Percentiles rank a stretch among this genome's conserved stretches.
These are phyloP conservation scores for Penicillium diatomitis DNA, from an alignment of 495 filamentous ascomycete species.

Conservation along the genomic window DNA sequence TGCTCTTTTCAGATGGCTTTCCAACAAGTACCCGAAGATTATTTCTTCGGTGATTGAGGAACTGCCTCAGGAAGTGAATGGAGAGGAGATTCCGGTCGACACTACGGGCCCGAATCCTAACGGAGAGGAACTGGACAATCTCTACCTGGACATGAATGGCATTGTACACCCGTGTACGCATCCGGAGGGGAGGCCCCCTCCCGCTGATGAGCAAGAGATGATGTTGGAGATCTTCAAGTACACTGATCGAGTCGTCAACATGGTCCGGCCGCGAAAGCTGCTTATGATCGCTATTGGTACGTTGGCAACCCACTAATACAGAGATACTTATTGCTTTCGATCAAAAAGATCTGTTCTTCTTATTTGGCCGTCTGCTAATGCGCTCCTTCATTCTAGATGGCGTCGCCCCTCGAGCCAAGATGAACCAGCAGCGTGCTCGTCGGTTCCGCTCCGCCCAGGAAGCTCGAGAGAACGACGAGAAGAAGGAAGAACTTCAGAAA, in stretches of 20 bases:
- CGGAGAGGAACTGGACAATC: constrained; percentile 94
- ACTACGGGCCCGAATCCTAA: constrained; percentile 83
- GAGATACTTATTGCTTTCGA: no score
- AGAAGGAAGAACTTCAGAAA: constrained; percentile 77
- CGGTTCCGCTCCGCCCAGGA: constrained; percentile 91
- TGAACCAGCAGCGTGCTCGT: constrained; percentile 93
- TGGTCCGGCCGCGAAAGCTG: constrained; percentile 91
- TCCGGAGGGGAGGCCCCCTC: constrained; percentile 85
- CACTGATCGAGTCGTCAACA: constrained; percentile 95
- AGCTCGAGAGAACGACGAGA: constrained; percentile 85
- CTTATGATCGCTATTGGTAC: constrained; percentile 96
- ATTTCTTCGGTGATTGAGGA: constrained; percentile 86
- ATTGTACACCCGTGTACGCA: constrained; percentile 99
- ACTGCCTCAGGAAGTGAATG: constrained; percentile 65
- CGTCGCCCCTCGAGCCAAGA: constrained; percentile 88
- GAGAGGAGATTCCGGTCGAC: constrained; percentile 74
- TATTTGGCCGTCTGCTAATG: no score
- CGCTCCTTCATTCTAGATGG: constrained; percentile 49
- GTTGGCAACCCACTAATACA: constrained; percentile 21
- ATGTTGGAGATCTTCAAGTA: constrained; percentile 97
- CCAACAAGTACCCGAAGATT: constrained; percentile 94
- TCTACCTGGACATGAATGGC: constrained; percentile 99
- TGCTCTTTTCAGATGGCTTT: constrained; percentile 87
- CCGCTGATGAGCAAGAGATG: constrained; percentile 95
- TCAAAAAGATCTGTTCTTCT: no score